Evolutionary conservation across 768 basidiomycete species (phyloP), one percentile per base, ranked within the genome.

Genomic region (Porpolomopsis calyptriformis): DNA sequence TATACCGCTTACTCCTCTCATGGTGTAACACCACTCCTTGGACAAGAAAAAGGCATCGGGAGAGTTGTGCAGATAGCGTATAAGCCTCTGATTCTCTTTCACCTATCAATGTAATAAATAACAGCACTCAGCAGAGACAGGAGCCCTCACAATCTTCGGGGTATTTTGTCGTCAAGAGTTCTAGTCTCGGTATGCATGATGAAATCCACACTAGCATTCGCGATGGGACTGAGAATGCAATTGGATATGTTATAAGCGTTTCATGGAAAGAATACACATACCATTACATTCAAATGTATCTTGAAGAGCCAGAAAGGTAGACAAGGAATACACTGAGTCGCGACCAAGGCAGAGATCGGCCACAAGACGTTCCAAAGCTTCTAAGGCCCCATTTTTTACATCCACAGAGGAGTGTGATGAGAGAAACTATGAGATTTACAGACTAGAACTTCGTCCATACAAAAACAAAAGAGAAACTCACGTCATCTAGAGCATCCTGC

Each of bases 221-320:
- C 0, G 77, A 74, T 2, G 85, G 76, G 27, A 90, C 87, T 90
- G 50, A 1, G 14, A 6, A 19, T 4, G n/a, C 29, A 34, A 49
- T 18, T 25, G 44, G 9, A 11, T 31, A 18, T 4, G 22, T 39
- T 4, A 4, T 16, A 9, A 5, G 20, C 27, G 16, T 24, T 14
- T 7, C 4, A n/a, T 9, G 25, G 36, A 36, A 41, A 14, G 31
- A 46, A n/a, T 24, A 38, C 9, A 44, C 83, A 49, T 53, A 88
- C 88, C 68, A 56, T 91, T 91, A 61, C 82, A 86, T 59, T 90
- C 83, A 53, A 91, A 89, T 1, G 77, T 77, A 53, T 84, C 77
- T 57, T 91, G 88, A 34, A 88, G 64, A 8, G 74, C 69, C 16
- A 80, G 57, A 60, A 88, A 85, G 38, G 64, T 61, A 29, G 70